Conservation (phyloP, 495 filamentous ascomycete genomes). For the Podospora fimiseda region DNA sequence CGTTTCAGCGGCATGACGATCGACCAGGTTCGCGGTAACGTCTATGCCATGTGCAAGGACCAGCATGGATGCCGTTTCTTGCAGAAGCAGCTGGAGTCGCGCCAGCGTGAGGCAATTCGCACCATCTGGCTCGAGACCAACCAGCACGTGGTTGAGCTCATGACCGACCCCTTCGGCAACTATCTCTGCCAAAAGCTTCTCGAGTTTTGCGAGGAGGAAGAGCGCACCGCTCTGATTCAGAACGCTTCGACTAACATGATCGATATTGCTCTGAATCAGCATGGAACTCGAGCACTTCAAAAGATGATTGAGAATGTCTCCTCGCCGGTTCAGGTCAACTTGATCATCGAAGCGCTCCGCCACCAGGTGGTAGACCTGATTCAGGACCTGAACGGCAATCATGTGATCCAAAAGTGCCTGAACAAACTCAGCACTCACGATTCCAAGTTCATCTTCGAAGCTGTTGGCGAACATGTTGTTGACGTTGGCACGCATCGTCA, state of each 20-base stretch:
- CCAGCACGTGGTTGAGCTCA: slow-evolving; percentile 86
- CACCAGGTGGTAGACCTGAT: slow-evolving; percentile 84
- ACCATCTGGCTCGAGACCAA: slow-evolving; percentile 92
- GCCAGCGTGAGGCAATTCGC: slow-evolving; percentile 71
- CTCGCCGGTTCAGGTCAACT: slow-evolving; percentile 66
- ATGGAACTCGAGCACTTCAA: slow-evolving; percentile 91
- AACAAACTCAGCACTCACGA: slow-evolving; percentile 79
- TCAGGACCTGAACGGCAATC: slow-evolving; percentile 95
- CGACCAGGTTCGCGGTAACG: slow-evolving; percentile 70
- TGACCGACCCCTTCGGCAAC: slow-evolving; percentile 98
- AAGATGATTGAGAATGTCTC: slow-evolving; percentile 99
- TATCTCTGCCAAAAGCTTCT: slow-evolving; percentile 96
- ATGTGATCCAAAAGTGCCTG: slow-evolving; percentile 97
- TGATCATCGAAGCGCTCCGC: slow-evolving; percentile 72
- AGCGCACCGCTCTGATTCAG: slow-evolving; percentile 85
- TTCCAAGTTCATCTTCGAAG: slow-evolving; percentile 93
- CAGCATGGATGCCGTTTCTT: slow-evolving; percentile 94
- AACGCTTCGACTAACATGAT: slow-evolving; percentile 82
- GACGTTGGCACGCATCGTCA: slow-evolving; percentile 94
- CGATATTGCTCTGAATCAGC: slow-evolving; percentile 88
- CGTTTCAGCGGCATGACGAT: slow-evolving; percentile 73
- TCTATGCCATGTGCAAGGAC: slow-evolving; percentile 88
- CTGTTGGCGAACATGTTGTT: slow-evolving; percentile 78
- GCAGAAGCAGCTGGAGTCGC: slow-evolving; percentile 94
- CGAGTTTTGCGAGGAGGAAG: slow-evolving; percentile 86